Evolutionary conservation across 192 early-diverging fungal genomes (phyloP).

Genomic region (Coemansia asiatica): DNA sequence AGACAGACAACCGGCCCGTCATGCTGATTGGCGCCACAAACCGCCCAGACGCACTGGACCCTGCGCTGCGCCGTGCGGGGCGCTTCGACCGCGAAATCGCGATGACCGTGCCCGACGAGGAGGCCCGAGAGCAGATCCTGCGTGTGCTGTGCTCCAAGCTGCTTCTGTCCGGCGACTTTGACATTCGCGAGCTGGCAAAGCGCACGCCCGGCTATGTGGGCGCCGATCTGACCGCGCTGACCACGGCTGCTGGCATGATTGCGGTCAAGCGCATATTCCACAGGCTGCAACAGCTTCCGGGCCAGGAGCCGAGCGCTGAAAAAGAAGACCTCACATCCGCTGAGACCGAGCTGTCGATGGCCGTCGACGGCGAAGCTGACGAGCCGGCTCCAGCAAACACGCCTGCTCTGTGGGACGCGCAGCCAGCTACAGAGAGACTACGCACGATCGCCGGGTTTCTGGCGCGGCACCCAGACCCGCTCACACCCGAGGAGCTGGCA

Average conservation of each 20-base stretch:
- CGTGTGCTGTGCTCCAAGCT: conserved; percentile 59
- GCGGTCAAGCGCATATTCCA: conserved; percentile 78
- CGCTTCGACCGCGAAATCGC: conserved; percentile 86
- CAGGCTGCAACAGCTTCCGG: conserved; percentile 20
- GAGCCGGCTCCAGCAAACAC: conserved; percentile 19
- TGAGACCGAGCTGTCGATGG: neutral
- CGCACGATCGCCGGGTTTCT: conserved; percentile 76
- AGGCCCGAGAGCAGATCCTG: conserved; percentile 68
- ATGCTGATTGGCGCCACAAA: conserved; percentile 92
- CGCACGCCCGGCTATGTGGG: conserved; percentile 97
- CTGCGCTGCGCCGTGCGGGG: conserved; percentile 79
- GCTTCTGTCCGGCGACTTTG: conserved; percentile 78
- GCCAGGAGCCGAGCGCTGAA: neutral
- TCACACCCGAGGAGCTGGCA: conserved; percentile 80
- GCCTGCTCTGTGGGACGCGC: conserved; percentile 35
- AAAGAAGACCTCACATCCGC: neutral
- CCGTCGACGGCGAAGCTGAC: neutral
- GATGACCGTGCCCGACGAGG: conserved; percentile 89
- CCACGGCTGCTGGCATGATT: conserved; percentile 84
- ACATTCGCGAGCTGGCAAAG: conserved; percentile 75
- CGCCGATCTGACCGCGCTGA: conserved; percentile 92
- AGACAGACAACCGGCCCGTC: conserved; percentile 81
- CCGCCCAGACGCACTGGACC: conserved; percentile 81
- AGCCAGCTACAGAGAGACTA: conserved; percentile 52
- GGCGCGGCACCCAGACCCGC: conserved; percentile 64